Base-by-base conservation (phyloP, 202 grass and related monocot genomes). In the Cymbopogon flexuosus region DNA sequence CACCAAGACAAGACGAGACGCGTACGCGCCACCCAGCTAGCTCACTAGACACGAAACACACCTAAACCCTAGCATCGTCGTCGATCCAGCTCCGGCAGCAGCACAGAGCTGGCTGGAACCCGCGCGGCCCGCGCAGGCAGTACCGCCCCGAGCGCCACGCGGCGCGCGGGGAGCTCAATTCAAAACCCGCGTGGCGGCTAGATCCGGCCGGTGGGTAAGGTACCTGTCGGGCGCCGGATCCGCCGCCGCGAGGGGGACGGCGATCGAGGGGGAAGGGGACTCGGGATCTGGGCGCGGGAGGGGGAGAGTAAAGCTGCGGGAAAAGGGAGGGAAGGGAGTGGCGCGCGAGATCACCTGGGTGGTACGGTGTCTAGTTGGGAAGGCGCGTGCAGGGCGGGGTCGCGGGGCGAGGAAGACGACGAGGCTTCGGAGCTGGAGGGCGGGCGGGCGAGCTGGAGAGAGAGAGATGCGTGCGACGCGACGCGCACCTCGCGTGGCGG, bases 41-140 rank as follows among this genome's bases (percentile, higher is more conserved):
- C 6, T 3, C n/a, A 4, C 8, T 8, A 5, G 24, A 33, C 41
- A 19, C 22, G 12, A 79, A 36, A 12, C 71, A 37, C 41, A 70
- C 56, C 41, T 71, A 86, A 86, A 86, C 78, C 71, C 63, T 86
- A 86, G 18, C 79, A 70, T 46, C 35, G 22, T 4, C 51, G 37
- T 80, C 60, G 49, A 68, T 60, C 37, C 40, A 0, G 39, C 35
- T 6, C 21, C 68, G 0, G 37, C 35, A 23, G 40, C 68, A 16
- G 13, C 40, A 4, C 19, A 8, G 11, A 27, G 14, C 6, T 0
- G 8, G 37, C 37, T 6, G 40, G 24, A 15, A 70, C 14, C 15
- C 6, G 22, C 14, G 43, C 43, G 6, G 3, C 16, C 19, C 5
- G 21, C 5, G 15, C 42, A 64, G 0, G 63, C 34, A 37, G 16